Percentiles rank a stretch among this genome's conserved stretches.
Evolutionary conservation across 2,329 filamentous ascomycete species (phyloP).

Genomic region (Pyricularia grisea): DNA sequence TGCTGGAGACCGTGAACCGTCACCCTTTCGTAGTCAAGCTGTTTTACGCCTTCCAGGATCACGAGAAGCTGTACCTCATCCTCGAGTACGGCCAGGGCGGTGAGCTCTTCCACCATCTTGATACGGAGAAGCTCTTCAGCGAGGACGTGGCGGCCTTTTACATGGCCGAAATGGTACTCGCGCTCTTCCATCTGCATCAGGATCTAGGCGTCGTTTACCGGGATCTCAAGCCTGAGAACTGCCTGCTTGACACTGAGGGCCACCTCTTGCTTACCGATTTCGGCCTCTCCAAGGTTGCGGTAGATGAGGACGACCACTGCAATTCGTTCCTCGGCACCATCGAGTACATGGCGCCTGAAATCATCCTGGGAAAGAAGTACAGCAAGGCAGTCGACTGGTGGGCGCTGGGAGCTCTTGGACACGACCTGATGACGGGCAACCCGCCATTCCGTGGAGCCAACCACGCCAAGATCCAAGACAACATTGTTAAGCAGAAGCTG

Average conservation of each 20-base stretch:
- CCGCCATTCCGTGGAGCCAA: slow-evolving; percentile 89
- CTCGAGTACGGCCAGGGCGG: slow-evolving; percentile 96
- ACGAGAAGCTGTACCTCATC: slow-evolving; percentile 94
- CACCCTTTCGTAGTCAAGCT: slow-evolving; percentile 98
- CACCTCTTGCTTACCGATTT: slow-evolving; percentile 95
- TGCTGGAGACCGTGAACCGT: slow-evolving; percentile 89
- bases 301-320: slow-evolving; percentile 55
- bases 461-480: slow-evolving; percentile 89
- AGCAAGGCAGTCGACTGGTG: slow-evolving; percentile 97
- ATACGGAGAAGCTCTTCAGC: slow-evolving; percentile 88
- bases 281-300: slow-evolving; percentile 87
- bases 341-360: slow-evolving; percentile 98
- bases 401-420: slow-evolving; percentile 89
- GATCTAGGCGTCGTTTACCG: slow-evolving; percentile 92
- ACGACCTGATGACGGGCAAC: slow-evolving; percentile 83
- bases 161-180: slow-evolving; percentile 96
- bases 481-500: slow-evolving; percentile 90
- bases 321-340: slow-evolving; percentile 90
- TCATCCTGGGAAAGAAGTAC: slow-evolving; percentile 80
- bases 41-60: slow-evolving; percentile 97
- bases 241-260: slow-evolving; percentile 80
- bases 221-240: slow-evolving; percentile 96
- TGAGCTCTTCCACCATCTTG: slow-evolving; percentile 92
- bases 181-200: slow-evolving; percentile 84
- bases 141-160: slow-evolving; percentile 90